Conservation (phyloP, 768 basidiomycete genomes). For the Panaeolus cyanescens region DNA sequence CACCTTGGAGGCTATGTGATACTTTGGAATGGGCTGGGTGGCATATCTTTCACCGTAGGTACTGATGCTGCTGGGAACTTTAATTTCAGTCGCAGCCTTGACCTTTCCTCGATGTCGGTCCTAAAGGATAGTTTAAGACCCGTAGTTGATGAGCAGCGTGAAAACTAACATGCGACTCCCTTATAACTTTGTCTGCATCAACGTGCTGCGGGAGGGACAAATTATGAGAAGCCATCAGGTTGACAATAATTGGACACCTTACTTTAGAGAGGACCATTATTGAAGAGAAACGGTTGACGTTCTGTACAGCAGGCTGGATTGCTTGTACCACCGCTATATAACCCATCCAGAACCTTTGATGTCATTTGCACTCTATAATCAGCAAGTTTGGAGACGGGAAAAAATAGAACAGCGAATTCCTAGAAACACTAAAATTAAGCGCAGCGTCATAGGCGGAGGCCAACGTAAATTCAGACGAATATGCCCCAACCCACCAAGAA, state of each 20-base stretch:
- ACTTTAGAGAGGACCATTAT: slow-evolving; percentile 68
- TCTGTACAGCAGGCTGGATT: no score
- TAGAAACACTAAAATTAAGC: not conserved
- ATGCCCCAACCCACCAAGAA: not conserved
- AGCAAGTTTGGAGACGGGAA: not conserved
- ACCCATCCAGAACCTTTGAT: not conserved
- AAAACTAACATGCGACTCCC: slow-evolving; percentile 47
- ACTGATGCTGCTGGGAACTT: slow-evolving; percentile 30
- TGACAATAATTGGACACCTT: not conserved
- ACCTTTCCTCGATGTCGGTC: slow-evolving; percentile 38
- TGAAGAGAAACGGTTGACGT: no score
- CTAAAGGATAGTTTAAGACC: slow-evolving; percentile 25
- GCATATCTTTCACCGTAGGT: slow-evolving; percentile 67
- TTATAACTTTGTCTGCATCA: slow-evolving; percentile 67
- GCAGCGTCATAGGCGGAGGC: not conserved
- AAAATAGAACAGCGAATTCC: not conserved
- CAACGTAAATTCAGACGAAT: not conserved
- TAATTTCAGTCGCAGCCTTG: slow-evolving; percentile 14
- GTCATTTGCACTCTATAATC: not conserved
- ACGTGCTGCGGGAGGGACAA: slow-evolving; percentile 49
- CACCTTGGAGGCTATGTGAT: slow-evolving; percentile 58
- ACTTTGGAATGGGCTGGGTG: slow-evolving; percentile 73
- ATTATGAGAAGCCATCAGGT: not conserved
- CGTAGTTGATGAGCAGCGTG: not conserved
- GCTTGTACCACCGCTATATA: not conserved